A percentile compares a stretch with the other conserved stretches of the same genome.
Conservation (phyloP, 2,329 filamentous ascomycete genomes). For the Epicoccum nigrum region DNA sequence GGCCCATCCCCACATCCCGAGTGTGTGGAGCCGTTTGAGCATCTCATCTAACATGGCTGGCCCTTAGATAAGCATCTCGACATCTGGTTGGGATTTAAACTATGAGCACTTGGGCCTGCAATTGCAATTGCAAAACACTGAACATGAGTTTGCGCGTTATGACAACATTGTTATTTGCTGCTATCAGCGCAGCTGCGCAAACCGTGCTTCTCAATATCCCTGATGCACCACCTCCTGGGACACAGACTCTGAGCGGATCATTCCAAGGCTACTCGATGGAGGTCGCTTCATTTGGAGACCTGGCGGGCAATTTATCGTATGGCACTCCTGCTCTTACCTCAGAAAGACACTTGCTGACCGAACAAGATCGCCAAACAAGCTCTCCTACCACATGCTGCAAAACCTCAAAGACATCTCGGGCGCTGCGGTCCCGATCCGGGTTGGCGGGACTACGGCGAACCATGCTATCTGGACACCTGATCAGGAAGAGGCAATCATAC, state of each 20-base stretch:
- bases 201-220: slow-evolving; percentile 9
- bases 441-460: slow-evolving; percentile 27
- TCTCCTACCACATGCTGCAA: slow-evolving; percentile 25
- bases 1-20: slow-evolving; percentile 7
- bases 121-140: neutral
- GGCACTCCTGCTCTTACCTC: neutral
- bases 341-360: neutral
- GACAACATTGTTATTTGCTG: neutral
- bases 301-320: slow-evolving; percentile 22
- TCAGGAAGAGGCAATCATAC: slow-evolving; percentile 24
- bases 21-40: slow-evolving; percentile 4
- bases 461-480: slow-evolving; percentile 16
- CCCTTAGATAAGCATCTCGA: neutral
- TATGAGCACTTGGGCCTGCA: neutral
- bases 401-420: slow-evolving; percentile 25
- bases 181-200: neutral
- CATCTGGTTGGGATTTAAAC: neutral
- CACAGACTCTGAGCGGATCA: slow-evolving; percentile 13
- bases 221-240: slow-evolving; percentile 16
- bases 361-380: slow-evolving; percentile 19
- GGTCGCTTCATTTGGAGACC: slow-evolving; percentile 21
- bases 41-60: neutral
- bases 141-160: slow-evolving; percentile 2
- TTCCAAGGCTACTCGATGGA: slow-evolving; percentile 27
- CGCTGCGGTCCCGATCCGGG: slow-evolving; percentile 19